phyloP scores from a whole-genome alignment of 352 stramenopile species.

The Phytophthora pluvialis region DNA sequence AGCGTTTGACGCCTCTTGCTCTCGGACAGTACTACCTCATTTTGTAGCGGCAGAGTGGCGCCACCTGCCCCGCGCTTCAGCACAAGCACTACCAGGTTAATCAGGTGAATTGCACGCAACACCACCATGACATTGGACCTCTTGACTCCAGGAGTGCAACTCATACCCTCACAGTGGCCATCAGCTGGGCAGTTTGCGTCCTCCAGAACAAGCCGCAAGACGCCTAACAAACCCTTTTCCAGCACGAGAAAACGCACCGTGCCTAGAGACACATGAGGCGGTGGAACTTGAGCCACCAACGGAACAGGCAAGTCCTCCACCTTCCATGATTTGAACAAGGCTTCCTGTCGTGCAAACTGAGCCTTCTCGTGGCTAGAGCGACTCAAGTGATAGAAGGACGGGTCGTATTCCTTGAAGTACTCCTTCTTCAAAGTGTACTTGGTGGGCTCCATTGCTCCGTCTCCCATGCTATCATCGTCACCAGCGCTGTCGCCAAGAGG shows the following conservation, averaged over 20 bases:
- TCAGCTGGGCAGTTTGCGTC: constrained; percentile 42
- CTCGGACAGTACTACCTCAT: constrained; percentile 45
- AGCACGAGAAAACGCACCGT: constrained; percentile 63
- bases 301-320: constrained; percentile 72
- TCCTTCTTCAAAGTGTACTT: constrained; percentile 85
- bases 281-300: constrained; percentile 63
- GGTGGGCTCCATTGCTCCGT: constrained; percentile 67
- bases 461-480: constrained; percentile 46
- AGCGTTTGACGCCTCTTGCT: constrained; percentile 61
- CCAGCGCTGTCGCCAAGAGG: constrained; percentile 36
- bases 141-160: constrained; percentile 35
- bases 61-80: constrained; percentile 44
- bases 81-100: constrained; percentile 74
- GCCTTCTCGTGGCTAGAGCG: constrained; percentile 80
- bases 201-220: constrained; percentile 75
- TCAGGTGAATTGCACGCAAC: constrained; percentile 64
- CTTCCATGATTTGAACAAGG: constrained; percentile 85
- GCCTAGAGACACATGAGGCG: constrained; percentile 59
- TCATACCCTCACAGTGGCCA: constrained; percentile 28
- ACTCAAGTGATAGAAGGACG: constrained; percentile 80
- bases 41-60: constrained; percentile 16
- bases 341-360: constrained; percentile 79
- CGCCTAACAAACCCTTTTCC: constrained; percentile 63
- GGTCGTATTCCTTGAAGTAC: constrained; percentile 83
- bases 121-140: constrained; percentile 76